These are phyloP conservation scores for Podospora tetraspora DNA, from an alignment of 495 filamentous ascomycete genomes.

Conservation along the genomic window DNA sequence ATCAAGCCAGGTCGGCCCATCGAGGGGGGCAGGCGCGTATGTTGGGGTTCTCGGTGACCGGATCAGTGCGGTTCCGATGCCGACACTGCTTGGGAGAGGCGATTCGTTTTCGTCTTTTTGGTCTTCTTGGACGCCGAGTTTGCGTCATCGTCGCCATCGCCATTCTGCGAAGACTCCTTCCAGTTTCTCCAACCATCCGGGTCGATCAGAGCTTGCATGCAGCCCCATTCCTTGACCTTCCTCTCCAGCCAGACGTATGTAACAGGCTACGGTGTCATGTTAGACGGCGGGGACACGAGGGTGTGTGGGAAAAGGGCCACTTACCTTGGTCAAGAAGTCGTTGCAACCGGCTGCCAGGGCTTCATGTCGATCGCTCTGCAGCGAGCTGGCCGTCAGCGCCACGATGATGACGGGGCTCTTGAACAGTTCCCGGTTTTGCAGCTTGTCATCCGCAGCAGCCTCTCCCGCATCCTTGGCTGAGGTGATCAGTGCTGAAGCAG, in stretches of 20 bases:
- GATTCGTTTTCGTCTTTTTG: constrained; percentile 37
- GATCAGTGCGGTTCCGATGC: not conserved
- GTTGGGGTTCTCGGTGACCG: not conserved
- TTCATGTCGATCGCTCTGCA: constrained; percentile 93
- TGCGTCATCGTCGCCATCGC: constrained; percentile 26
- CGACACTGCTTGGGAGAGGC: constrained; percentile 24
- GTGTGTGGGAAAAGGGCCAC: constrained; percentile 20
- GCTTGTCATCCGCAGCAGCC: constrained; percentile 56
- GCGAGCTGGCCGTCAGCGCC: constrained; percentile 83
- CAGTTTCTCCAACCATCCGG: constrained; percentile 97
- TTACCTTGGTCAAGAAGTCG: constrained; percentile 96
- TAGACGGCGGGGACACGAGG: not conserved
- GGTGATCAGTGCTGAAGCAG: not conserved
- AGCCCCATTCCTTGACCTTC: constrained; percentile 99
- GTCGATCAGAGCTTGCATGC: constrained; percentile 98
- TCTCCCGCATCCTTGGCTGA: constrained; percentile 8
- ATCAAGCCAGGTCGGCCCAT: not conserved
- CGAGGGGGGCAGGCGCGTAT: not conserved
- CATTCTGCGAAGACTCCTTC: constrained; percentile 66
- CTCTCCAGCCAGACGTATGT: constrained; percentile 96
- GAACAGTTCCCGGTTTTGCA: constrained; percentile 70
- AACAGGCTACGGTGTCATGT: constrained; percentile 60
- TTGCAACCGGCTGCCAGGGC: constrained; percentile 95
- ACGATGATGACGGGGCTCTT: constrained; percentile 98
- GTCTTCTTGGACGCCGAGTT: constrained; percentile 16